Base-by-base conservation (phyloP, 2,329 filamentous ascomycete genomes). In the Ascochyta rabiei region DNA sequence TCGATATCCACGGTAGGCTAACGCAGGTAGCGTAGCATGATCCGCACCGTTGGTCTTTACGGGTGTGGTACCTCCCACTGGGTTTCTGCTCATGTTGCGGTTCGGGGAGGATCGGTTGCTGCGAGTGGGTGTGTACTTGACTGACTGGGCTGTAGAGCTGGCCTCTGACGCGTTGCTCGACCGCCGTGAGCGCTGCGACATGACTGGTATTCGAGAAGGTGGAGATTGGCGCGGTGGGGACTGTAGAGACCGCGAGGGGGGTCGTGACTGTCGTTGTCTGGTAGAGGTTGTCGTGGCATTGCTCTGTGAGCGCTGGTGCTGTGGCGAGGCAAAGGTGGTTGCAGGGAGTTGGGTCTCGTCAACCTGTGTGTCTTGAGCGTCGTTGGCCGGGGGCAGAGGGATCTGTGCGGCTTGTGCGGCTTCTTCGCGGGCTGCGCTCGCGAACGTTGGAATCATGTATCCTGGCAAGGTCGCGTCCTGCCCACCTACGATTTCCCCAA, bases 101-200 rank as follows among this genome's bases (percentile, higher is more conserved):
- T 66, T 68, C 18, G 71, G 69, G 18, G 72, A 73, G 8, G 59
- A 62, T 43, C 62, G 62, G 26, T 64, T 66, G 60, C 68, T 67
- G 51, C 63, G 60, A 13, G 66, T 68, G 10, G 66, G 66, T 13
- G 67, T 67, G 43, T 69, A 68, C 38, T 65, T 72, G 6, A 66
- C 64, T 6, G 72, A 75, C 8, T 63, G 66, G n/a, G 59, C 70
- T 16, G 73, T 73, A 3, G 73, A 71, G 48, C 65, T 69, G 15
- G 70, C 72, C 35, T 75, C 71, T 48, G 73, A 76, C 4, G 67
- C 63, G n/a, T 58, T 61, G 48, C 72, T 74, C 56, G 66, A 61
- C 6, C 72, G 71, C 26, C 69, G 64, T 28, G 62, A 63, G 7
- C 71, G 71, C 40, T 69, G 64, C 21, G 62, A 59, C 6, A 67